Evolutionary conservation across 2,329 filamentous ascomycete genomes (phyloP).

Genomic region (Trichoderma cornu-damae): DNA sequence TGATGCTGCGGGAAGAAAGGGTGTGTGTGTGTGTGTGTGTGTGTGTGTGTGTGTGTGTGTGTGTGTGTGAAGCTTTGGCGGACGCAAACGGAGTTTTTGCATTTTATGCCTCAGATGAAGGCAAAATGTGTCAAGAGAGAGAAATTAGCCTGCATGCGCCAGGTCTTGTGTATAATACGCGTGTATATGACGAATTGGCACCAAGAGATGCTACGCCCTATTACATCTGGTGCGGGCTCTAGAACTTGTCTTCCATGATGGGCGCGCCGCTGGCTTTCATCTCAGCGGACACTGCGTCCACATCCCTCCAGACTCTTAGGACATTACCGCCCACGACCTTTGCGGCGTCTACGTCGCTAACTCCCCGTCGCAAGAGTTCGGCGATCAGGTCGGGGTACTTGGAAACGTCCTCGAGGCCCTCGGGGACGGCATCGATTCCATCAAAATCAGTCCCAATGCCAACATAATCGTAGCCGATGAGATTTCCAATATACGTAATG

Average conservation of each 20-base stretch:
- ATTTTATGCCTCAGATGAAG: not conserved
- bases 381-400: constrained; percentile 75
- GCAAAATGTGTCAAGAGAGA: not conserved
- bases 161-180: constrained; percentile 28
- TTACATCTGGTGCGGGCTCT: not conserved
- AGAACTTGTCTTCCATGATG: constrained; percentile 48
- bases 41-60: too few species aligned
- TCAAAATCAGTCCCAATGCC: constrained; percentile 90
- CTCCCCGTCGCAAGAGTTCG: constrained; percentile 66
- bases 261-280: constrained; percentile 56
- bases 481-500: constrained; percentile 72
- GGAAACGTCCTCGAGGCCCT: constrained; percentile 77
- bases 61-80: too few species aligned
- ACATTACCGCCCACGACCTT: constrained; percentile 78
- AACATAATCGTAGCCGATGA: constrained; percentile 83
- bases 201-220: not conserved
- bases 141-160: not conserved
- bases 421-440: constrained; percentile 61
- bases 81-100: not conserved
- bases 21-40: too few species aligned
- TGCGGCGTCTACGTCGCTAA: constrained; percentile 66
- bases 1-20: not conserved
- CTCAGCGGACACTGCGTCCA: constrained; percentile 63
- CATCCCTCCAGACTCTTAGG: constrained; percentile 76
- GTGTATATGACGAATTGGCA: constrained; percentile 25